Base-by-base conservation (phyloP, 2,329 filamentous ascomycete genomes). In the Orbilia quercus region DNA sequence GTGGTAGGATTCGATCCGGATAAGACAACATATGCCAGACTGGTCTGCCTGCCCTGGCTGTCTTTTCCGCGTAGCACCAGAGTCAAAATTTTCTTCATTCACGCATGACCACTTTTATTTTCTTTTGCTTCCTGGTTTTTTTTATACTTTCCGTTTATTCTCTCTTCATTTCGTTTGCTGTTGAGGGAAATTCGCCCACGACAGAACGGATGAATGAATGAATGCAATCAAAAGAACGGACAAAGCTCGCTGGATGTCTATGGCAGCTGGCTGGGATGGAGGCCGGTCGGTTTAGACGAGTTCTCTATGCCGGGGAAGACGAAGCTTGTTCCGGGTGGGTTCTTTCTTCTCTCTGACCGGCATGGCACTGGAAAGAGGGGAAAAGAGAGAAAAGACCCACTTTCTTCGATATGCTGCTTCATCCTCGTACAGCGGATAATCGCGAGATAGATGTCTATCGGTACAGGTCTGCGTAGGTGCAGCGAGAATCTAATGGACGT, bases 221-320 rank as follows among this genome's bases (percentile, higher is more conserved):
- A 60, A 44, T n/a, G n/a, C n/a, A n/a, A n/a, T n/a, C n/a, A n/a
- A 54, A 50, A 64, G 34, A 18, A 20, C 45, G 57, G 45, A 16
- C 20, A 44, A 22, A 54, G 20, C 31, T 31, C 18, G 25, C 34
- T 44, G 23, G 47, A 44, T 59, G 67, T 72, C 67, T 48, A 65
- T 20, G 25, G 36, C 14, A 63, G 38, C 20, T 42, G 23, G 38
- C 20, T 42, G 23, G 40, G 48, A 22, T 48, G 9, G n/a, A n/a
- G 28, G 9, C 28, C 9, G 48, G 53, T 38, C 36, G 48, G 6
- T 69, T 69, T 69, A 69, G 48, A 69, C 60, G 60, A 73, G 69
- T 66, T 73, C 60, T 62, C 51, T 36, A 31, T 45, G 34, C 60
- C 69, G 69, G 69, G 69, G 69, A 73, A 73, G 69, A 54, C 50